Evolutionary conservation across 2,329 filamentous ascomycete species (phyloP), one percentile per base, ranked within the genome.

Genomic region (Fusarium zealandicum): DNA sequence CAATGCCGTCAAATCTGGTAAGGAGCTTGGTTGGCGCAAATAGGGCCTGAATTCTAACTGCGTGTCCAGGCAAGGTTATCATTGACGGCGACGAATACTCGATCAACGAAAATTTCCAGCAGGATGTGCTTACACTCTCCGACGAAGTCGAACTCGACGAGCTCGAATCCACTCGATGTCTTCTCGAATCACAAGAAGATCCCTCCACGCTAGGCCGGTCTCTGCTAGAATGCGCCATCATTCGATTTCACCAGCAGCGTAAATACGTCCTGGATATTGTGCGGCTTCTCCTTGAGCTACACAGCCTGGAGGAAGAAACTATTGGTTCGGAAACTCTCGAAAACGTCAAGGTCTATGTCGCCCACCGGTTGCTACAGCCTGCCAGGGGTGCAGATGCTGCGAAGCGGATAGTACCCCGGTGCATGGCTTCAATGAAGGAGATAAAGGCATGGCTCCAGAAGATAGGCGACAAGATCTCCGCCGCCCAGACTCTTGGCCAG

Each of bases 141-240:
- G 93, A 98, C 73, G 90, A 92, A 64, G 80, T 97, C 57, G 88
- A 96, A 67, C 80, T 99, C 45, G 93, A 99, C 75, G 96, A 99
- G 74, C 72, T 96, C 51, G 85, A 95, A 66, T 89, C 93, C 14
- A 90, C 92, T 9, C 82, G 83, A 63, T 83, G 95, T 42, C 85
- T 96, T 51, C 78, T 96, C 44, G 86, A 88, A 49, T 87, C 90
- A 14, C 84, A 90, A 69, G 82, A 86, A 31, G 88, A 93, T 64
- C 81, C 86, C 13, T 80, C 84, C 37, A 79, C 84, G 13, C 79
- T 92, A 5, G 91, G 91, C 56, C 85, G 90, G 18, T 82, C 90
- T 3, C 81, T 90, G 54, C 81, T 92, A 48, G 87, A 93, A 71
- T 89, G 89, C 64, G 90, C 90, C 54, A 84, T 97, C 61, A 90